These are phyloP conservation scores for Beauveria australis DNA, from an alignment of 2,329 filamentous ascomycete genomes.

Conservation along the genomic window DNA sequence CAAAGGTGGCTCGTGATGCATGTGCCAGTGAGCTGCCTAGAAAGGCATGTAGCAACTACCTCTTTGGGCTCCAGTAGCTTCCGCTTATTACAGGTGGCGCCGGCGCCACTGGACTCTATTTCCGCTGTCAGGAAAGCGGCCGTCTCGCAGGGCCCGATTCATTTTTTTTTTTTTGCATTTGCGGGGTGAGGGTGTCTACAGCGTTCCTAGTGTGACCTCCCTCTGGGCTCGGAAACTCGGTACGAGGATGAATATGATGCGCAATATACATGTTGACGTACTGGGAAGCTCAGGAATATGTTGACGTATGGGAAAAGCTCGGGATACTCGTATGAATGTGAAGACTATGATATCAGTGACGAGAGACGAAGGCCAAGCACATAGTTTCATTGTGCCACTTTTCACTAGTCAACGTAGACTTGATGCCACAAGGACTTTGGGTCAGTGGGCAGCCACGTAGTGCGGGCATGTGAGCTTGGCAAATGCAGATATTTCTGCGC, in stretches of 20 bases:
- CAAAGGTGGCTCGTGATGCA: constrained; percentile 4
- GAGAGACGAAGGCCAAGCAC: not conserved
- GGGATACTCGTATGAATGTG: not conserved
- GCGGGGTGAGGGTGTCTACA: not conserved
- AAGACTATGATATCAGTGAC: not conserved
- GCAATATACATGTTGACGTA: too few species aligned
- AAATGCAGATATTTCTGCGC: not conserved
- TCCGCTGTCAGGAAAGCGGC: not conserved
- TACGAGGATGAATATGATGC: too few species aligned
- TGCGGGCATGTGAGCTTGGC: constrained; percentile 2
- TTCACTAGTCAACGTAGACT: too few species aligned
- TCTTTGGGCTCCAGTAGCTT: constrained; percentile 2
- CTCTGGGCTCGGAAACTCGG: not conserved
- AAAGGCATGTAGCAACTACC: constrained; percentile 9
- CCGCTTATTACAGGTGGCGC: not conserved
- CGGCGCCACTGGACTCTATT: not conserved
- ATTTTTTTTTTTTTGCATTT: not conserved
- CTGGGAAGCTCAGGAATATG: not conserved
- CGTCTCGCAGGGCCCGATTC: not conserved
- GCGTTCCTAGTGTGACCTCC: not conserved
- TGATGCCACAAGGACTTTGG: not conserved
- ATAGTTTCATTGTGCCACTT: not conserved
- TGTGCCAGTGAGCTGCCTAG: not conserved
- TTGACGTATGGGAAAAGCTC: not conserved
- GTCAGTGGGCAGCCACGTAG: not conserved